Evolutionary conservation across 257 asterid genomes (phyloP), one percentile per base, ranked within the genome.

Genomic region (Orobanche coerulescens): DNA sequence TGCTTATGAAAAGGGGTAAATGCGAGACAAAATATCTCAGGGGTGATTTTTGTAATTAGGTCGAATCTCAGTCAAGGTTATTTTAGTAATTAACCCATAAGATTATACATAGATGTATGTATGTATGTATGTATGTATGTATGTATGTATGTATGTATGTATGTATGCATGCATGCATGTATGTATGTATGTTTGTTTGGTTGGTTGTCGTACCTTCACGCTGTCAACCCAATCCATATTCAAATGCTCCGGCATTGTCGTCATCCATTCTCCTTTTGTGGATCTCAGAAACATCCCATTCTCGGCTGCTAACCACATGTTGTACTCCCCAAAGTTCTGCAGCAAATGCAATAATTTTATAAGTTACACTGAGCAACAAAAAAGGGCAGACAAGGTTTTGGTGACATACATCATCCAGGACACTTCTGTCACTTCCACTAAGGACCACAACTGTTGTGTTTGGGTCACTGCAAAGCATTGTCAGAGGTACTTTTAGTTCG

Each of bases 281-380:
- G 90, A 80, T 58, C 98, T 84, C 62, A 92, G 80, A 74, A 92
- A 92, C 98, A 92, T 88, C 63, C 98, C 98, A 65, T 92, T 84
- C 69, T 88, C 98, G 13, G 98, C 98, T 56, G 98, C 98, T 73
- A 92, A 71, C 98, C 98, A 92, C 91, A 88, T 78, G 78, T 88
- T 80, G 79, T 72, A 88, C 81, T 80, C 87, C 65, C 85, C 84
- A 43, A 92, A 88, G 75, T 84, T 84, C 98, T 92, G 86, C 79
- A 78, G 86, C 79, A 78, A 71, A 70, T 64, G 64, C 75, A 70
- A 73, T 71, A 50, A 53, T 31, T 24, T 65, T 34, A 46, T 28
- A 55, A 68, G 36, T 49, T 22, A 24, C 56, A 49, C 30, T 9
- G 25, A 34, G 31, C 15, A 16, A 48, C 4, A 19, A 54, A 43